A percentile compares a stretch with the other conserved stretches of the same genome.
These are phyloP conservation scores for Syzygium jambos DNA, from an alignment of 345 rosid species.

Conservation along the genomic window DNA sequence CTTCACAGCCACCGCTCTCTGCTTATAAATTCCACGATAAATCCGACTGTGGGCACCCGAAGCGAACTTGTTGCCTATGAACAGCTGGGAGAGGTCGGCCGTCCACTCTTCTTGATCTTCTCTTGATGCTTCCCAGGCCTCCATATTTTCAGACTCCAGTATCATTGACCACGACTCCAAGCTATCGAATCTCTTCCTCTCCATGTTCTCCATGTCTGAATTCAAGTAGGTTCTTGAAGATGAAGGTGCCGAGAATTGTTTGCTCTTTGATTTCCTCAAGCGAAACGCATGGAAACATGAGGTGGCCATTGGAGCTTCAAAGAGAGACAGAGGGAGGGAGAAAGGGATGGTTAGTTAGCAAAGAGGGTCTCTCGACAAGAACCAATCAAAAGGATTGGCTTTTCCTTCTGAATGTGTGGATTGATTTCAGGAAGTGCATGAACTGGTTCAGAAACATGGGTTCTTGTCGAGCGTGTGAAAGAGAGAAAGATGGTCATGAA, in stretches of 20 bases:
- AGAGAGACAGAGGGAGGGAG: neutral
- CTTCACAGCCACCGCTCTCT: slow-evolving; percentile 95
- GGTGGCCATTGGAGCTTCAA: slow-evolving; percentile 32
- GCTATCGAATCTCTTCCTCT: slow-evolving; percentile 88
- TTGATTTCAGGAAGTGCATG: slow-evolving; percentile 94
- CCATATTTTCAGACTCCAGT: slow-evolving; percentile 88
- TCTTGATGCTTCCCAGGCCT: slow-evolving; percentile 82
- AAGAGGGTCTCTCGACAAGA: neutral
- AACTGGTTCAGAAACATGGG: slow-evolving; percentile 94
- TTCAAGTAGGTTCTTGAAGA: slow-evolving; percentile 39
- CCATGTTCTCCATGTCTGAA: slow-evolving; percentile 71
- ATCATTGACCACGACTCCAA: slow-evolving; percentile 99
- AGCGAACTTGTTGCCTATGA: slow-evolving; percentile 95
- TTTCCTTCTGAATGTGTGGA: slow-evolving; percentile 86
- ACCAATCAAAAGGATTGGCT: slow-evolving; percentile 32
- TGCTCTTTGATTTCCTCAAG: slow-evolving; percentile 47
- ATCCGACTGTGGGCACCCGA: slow-evolving; percentile 93
- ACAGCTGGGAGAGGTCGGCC: slow-evolving; percentile 95
- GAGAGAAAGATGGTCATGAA: slow-evolving; percentile 4
- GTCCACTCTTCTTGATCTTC: slow-evolving; percentile 97
- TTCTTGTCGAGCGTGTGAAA: slow-evolving; percentile 4
- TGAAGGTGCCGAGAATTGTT: slow-evolving; percentile 32
- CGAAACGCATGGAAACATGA: slow-evolving; percentile 78
- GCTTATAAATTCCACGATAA: slow-evolving; percentile 93
- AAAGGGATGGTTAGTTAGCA: neutral